Evolutionary conservation across 169 alveolate genomes (phyloP), one percentile per base, ranked within the genome.

Genomic region (Babesia ovata): DNA sequence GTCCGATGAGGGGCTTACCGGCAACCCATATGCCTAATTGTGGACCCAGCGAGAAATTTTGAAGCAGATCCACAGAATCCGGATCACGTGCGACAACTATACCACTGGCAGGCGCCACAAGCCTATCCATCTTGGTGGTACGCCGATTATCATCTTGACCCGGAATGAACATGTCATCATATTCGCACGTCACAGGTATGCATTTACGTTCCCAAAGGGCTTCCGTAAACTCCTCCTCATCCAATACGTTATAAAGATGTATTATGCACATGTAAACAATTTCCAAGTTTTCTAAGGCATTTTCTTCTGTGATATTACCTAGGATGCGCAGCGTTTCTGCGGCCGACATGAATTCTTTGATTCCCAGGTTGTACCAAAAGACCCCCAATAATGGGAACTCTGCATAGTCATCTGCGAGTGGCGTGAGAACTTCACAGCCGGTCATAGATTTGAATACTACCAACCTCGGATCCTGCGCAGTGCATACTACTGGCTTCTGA

Each of bases 201-300:
- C 57, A 48, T 11, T 10, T 14, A 17, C 36, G 28, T 13, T 63
- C 26, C 72, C 72, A 63, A 9, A 63, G 6, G 11, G 60, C 10
- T 13, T 6, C 6, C 24, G 22, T 19, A 21, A 63, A 63, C 7
- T 36, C 6, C 36, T 0, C 72, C 21, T 63, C 2, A 22, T 63
- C 72, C 36, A 28, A 36, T 26, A 21, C 39, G 16, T 63, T 63
- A 22, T 63, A 63, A 13, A 63, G 63, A 13, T 63, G 72, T 39
- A 63, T 44, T 3, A 63, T 21, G 72, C 57, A 48, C 22, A 2
- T 60, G 14, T 16, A 63, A 24, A 39, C 36, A 3, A 10, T 13
- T 22, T 48, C 60, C 72, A 63, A 13, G 72, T 44, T 0, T 12
- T 11, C 45, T 2, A 7, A 8, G 10, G 16, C 26, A 19, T 19